Conservation (phyloP, 2,329 filamentous ascomycete species). For the Fusarium irregulare region DNA sequence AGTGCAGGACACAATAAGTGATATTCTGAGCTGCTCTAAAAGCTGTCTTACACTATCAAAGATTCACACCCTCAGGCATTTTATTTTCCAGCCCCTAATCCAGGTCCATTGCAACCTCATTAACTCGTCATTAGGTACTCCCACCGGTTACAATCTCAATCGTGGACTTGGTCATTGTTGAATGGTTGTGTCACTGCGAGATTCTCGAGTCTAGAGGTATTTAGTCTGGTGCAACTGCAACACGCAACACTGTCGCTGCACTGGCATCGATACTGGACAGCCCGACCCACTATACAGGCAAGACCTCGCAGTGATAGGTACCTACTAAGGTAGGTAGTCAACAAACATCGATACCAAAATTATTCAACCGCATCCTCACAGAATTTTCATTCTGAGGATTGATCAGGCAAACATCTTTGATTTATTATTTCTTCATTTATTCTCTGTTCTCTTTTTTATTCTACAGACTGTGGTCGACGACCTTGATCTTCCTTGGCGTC, state of each 20-base stretch:
- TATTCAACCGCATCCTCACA: not conserved
- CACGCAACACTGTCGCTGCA: slow-evolving; percentile 1
- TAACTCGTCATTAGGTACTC: not conserved
- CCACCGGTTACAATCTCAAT: not conserved
- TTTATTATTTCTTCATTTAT: not conserved
- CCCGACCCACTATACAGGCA: not conserved
- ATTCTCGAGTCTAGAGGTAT: slow-evolving; percentile 1
- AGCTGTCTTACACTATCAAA: slow-evolving; percentile 43
- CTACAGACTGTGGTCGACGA: not conserved
- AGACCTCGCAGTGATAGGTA: not conserved
- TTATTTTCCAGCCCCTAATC: slow-evolving; percentile 43
- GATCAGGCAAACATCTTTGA: not conserved
- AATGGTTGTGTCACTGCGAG: not conserved
- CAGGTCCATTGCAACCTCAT: not conserved
- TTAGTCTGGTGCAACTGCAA: not conserved
- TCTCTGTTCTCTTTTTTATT: not conserved
- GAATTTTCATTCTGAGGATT: not conserved
- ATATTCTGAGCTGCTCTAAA: not conserved
- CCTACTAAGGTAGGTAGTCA: slow-evolving; percentile 1
- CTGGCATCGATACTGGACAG: not conserved
- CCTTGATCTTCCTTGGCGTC: not conserved
- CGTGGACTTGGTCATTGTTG: not conserved
- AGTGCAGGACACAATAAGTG: not conserved
- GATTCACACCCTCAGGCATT: slow-evolving; percentile 22
- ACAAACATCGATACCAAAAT: slow-evolving; percentile 9